phyloP scores from a whole-genome alignment of 192 early-diverging fungal genomes.

The Coemansia sp. region DNA sequence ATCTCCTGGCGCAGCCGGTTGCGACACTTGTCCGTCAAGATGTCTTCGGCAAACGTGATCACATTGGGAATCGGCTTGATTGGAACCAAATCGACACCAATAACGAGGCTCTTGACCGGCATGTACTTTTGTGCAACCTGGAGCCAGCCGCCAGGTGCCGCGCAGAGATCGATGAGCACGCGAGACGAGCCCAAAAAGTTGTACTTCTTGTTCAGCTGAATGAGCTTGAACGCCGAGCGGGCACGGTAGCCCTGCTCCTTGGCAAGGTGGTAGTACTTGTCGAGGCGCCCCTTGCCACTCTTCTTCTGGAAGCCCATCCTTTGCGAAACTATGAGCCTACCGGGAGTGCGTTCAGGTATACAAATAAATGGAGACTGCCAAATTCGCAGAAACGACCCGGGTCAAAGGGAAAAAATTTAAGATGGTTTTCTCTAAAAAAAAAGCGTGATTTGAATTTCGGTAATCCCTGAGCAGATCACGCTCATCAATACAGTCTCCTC shows the following conservation, averaged over 20 bases:
- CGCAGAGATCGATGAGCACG: slow-evolving; percentile 93
- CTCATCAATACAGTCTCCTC: no score
- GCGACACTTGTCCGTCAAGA: slow-evolving; percentile 92
- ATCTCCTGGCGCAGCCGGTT: slow-evolving; percentile 77
- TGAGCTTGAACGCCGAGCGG: slow-evolving; percentile 98
- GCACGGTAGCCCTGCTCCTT: slow-evolving; percentile 99
- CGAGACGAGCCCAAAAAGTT: slow-evolving; percentile 87
- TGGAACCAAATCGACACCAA: slow-evolving; percentile 89
- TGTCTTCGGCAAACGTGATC: slow-evolving; percentile 95
- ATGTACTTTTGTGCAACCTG: slow-evolving; percentile 98
- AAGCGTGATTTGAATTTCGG: no score
- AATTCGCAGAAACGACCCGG: no score
- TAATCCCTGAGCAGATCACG: no score
- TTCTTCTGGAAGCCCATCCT: slow-evolving; percentile 58
- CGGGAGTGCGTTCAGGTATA: no score
- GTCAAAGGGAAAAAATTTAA: no score
- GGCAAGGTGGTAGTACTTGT: slow-evolving; percentile 99
- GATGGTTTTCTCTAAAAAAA: neutral
- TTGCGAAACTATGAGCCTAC: neutral
- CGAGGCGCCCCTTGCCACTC: slow-evolving; percentile 87
- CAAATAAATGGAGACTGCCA: neutral
- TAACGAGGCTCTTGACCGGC: slow-evolving; percentile 90
- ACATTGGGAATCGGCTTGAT: slow-evolving; percentile 96
- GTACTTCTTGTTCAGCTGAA: slow-evolving; percentile 99
- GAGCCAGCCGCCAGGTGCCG: slow-evolving; percentile 97